phyloP scores from a whole-genome alignment of 306 rosid genomes.

The Quercus berberidifolia region DNA sequence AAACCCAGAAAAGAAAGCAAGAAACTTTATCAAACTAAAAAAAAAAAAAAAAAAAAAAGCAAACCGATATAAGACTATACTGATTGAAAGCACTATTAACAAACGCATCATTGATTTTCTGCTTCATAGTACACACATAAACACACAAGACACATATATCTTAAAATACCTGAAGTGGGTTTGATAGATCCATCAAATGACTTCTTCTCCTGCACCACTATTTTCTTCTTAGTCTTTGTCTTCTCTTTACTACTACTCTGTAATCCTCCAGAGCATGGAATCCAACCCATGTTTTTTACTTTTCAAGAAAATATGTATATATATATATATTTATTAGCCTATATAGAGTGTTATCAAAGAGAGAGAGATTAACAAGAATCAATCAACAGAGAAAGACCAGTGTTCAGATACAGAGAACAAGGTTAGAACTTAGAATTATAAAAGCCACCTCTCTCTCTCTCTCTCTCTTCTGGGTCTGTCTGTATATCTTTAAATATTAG shows the following conservation, averaged over 20 bases:
- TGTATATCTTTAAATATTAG: too few species aligned
- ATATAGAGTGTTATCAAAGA: too few species aligned
- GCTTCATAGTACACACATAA: not conserved
- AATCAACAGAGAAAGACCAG: too few species aligned
- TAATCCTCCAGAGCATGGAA: constrained; percentile 77
- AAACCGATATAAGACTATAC: constrained; percentile 15
- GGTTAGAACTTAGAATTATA: too few species aligned
- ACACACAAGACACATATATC: not conserved
- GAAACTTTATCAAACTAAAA: constrained; percentile 1
- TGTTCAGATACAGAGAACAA: too few species aligned
- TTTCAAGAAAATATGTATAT: not conserved
- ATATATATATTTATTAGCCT: too few species aligned
- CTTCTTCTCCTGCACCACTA: constrained; percentile 38
- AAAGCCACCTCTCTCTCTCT: too few species aligned
- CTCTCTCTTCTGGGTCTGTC: too few species aligned
- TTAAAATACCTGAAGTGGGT: constrained; percentile 48
- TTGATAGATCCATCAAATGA: constrained; percentile 48
- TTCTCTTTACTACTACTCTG: constrained; percentile 40
- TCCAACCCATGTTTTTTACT: constrained; percentile 67
- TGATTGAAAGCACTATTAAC: constrained; percentile 26
- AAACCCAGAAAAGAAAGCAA: constrained; percentile 28
- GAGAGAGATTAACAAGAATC: too few species aligned
- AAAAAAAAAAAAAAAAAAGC: not conserved
- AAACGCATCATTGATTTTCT: constrained; percentile 12
- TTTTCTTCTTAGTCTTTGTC: constrained; percentile 43